phyloP scores from a whole-genome alignment of 441 rosid genomes.

The Eruca vesicaria region DNA sequence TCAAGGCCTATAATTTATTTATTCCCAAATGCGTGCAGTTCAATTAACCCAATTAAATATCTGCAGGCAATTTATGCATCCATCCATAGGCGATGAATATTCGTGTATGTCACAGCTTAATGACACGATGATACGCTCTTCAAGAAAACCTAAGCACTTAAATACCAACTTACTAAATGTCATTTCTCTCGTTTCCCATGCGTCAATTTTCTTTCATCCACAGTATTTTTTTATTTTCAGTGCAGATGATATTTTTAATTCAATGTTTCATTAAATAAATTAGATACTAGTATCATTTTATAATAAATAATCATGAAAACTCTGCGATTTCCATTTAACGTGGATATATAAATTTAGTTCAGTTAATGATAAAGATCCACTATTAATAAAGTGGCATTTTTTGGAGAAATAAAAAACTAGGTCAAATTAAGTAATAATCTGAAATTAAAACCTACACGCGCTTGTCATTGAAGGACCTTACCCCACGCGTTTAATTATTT shows the following conservation, averaged over 20 bases:
- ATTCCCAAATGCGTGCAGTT: neutral
- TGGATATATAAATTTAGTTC: neutral
- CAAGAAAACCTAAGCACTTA: constrained; percentile 9
- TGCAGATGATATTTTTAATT: neutral
- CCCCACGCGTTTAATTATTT: constrained; percentile 25
- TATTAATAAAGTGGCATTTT: neutral
- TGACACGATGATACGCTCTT: constrained; percentile 12
- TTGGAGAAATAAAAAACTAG: neutral
- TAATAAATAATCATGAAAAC: neutral
- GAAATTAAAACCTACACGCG: constrained; percentile 13
- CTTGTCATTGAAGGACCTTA: constrained; percentile 7
- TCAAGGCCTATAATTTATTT: neutral
- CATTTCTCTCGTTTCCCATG: constrained; percentile 10
- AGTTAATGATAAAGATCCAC: neutral
- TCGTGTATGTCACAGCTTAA: constrained; percentile 5
- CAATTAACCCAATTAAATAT: neutral
- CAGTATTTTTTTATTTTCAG: neutral
- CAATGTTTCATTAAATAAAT: neutral
- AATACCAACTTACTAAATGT: neutral
- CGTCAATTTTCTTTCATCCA: neutral
- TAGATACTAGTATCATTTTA: neutral
- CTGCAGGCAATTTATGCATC: constrained; percentile 1
- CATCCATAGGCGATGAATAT: neutral
- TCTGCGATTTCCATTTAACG: neutral
- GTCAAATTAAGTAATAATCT: neutral